These are phyloP conservation scores for Colletotrichum truncatum DNA, from an alignment of 2,329 filamentous ascomycete species.

Conservation along the genomic window DNA sequence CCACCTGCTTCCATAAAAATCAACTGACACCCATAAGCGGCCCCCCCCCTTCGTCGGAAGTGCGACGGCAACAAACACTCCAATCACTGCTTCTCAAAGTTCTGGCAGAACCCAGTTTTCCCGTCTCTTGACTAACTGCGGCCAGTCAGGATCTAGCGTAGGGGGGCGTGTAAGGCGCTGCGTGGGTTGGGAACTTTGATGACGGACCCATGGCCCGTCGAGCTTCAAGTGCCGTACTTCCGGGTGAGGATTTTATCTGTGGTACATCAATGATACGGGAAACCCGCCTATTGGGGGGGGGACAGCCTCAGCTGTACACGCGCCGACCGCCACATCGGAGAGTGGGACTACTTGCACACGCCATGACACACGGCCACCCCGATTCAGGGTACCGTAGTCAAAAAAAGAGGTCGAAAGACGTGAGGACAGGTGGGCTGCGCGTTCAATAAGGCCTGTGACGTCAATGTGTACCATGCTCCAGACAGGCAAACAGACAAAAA, in stretches of 20 bases:
- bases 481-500: not conserved
- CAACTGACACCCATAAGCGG: not conserved
- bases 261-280: conserved; percentile 6
- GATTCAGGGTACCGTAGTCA: not conserved
- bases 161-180: conserved; percentile 5
- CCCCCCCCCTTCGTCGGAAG: conserved; percentile 16
- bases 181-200: conserved; percentile 16
- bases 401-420: not conserved
- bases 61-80: conserved; percentile 4
- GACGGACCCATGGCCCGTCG: conserved; percentile 4
- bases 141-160: not conserved
- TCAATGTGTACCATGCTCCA: not conserved
- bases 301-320: not conserved
- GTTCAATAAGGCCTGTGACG: conserved; percentile 13
- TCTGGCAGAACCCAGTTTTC: conserved; percentile 3
- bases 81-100: conserved; percentile 1
- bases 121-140: not conserved
- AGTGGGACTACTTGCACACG: not conserved
- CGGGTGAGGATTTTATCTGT: conserved; percentile 3
- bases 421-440: not conserved
- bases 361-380: conserved; percentile 14
- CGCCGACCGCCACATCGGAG: conserved; percentile 21
- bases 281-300: not conserved
- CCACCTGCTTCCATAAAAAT: not conserved
- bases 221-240: conserved; percentile 25